These are phyloP conservation scores for Fusarium equiseti DNA, from an alignment of 2,329 filamentous ascomycete genomes.

Conservation along the genomic window DNA sequence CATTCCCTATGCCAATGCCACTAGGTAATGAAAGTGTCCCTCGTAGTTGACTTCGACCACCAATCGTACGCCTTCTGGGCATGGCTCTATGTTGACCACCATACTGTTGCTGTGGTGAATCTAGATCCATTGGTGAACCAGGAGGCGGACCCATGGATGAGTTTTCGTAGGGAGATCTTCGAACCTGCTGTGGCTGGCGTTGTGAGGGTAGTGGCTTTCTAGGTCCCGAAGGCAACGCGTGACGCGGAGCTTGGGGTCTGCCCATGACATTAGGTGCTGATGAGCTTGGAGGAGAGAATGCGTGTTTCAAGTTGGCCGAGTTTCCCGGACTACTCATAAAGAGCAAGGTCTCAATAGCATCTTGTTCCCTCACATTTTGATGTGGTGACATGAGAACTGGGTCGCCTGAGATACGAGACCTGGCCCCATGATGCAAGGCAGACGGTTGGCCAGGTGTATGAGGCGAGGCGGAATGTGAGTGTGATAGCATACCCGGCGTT, in stretches of 20 bases:
- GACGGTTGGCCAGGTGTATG: constrained; percentile 57
- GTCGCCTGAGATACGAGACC: constrained; percentile 55
- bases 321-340: constrained; percentile 86
- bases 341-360: constrained; percentile 82
- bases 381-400: constrained; percentile 73
- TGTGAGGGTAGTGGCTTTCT: constrained; percentile 66
- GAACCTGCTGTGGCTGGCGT: constrained; percentile 57
- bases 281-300: constrained; percentile 61
- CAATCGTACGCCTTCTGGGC: constrained; percentile 60
- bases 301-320: constrained; percentile 71
- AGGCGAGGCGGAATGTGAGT: constrained; percentile 62
- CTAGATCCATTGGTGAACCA: constrained; percentile 62
- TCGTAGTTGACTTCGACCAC: constrained; percentile 53
- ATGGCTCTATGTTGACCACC: constrained; percentile 51
- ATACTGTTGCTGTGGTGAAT: constrained; percentile 51
- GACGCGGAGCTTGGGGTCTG: constrained; percentile 42
- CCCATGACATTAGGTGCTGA: constrained; percentile 46
- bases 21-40: constrained; percentile 62
- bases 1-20: constrained; percentile 59
- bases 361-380: constrained; percentile 78
- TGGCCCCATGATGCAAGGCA: constrained; percentile 46
- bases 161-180: constrained; percentile 63
- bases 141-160: constrained; percentile 55
- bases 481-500: constrained; percentile 63
- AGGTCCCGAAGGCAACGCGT: constrained; percentile 61